Evolutionary conservation across 2,329 filamentous ascomycete genomes (phyloP), one percentile per base, ranked within the genome.

Genomic region (Colletotrichum gigasporum): DNA sequence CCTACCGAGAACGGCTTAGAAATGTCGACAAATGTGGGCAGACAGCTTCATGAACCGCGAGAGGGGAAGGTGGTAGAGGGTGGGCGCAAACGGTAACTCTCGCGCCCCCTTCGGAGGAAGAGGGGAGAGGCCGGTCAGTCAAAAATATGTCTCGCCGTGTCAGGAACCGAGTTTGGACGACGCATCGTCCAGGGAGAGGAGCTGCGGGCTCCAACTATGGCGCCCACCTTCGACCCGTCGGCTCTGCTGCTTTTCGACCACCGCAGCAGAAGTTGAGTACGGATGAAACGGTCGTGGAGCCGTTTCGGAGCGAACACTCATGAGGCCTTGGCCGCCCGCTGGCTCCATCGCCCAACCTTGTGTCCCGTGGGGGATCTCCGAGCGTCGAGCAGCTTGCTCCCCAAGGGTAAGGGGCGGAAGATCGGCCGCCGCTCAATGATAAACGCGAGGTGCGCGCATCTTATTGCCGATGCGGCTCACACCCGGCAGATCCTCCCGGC

Each of bases 241-340:
- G 6, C 14, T 32, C 8, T 18, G 2, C 9, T 24, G 9, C 28
- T 20, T 18, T 20, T 3, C 28, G 18, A 34, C 28, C 41, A 35
- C 24, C 30, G n/a, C 18, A 52, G 39, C n/a, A 30, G 35, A 37
- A 5, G 41, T 35, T 30, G 22, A 47, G 53, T 18, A 30, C n/a
- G 44, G 58, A 26, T 64, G 61, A 64, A 64, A 64, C 61, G 45
- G 52, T 57, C 48, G 52, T 16, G 52, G 42, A 56, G 51, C 28
- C 34, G 61, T 64, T 64, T 61, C 56, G n/a, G n/a, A n/a, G n/a
- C n/a, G 50, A 54, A 55, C 54, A 32, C 18, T 30, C 10, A 37
- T 14, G 35, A 35, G 12, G 61, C 18, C 24, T 24, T 32, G 48
- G 20, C 42, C 61, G 14, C 41, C 10, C 5, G 7, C 28, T 44